A percentile compares a stretch with the other conserved stretches of the same genome.
Evolutionary conservation across 495 filamentous ascomycete species (phyloP).

Genomic region (Penicillium samsonianum): DNA sequence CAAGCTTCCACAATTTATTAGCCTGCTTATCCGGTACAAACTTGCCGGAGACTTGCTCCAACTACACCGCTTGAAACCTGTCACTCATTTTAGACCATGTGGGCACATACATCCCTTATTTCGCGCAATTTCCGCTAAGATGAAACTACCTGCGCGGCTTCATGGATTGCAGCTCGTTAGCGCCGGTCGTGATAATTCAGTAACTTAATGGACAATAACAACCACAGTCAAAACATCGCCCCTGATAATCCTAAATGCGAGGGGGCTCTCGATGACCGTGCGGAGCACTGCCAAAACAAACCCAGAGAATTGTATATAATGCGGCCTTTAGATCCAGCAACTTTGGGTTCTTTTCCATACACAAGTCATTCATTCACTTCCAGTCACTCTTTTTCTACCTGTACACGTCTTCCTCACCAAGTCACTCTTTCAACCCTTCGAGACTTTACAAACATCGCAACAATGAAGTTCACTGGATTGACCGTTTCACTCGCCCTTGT

Average conservation of each 20-base stretch:
- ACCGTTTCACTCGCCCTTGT: conserved; percentile 29
- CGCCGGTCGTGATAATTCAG: conserved; percentile 20
- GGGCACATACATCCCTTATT: conserved; percentile 16
- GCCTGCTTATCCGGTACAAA: not conserved
- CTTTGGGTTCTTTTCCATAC: conserved; percentile 7
- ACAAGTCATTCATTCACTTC: conserved; percentile 28
- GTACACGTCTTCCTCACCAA: conserved; percentile 14
- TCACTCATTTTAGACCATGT: conserved; percentile 12
- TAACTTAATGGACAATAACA: conserved; percentile 11
- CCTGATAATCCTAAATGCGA: conserved; percentile 17
- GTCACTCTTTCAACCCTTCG: conserved; percentile 28
- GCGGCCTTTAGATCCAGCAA: not conserved
- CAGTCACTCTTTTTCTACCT: conserved; percentile 27
- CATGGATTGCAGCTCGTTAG: conserved; percentile 5
- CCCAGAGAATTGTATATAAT: conserved; percentile 28
- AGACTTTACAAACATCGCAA: conserved; percentile 16
- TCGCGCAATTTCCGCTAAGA: not conserved
- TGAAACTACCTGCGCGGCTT: conserved; percentile 10
- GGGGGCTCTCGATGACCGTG: conserved; percentile 10
- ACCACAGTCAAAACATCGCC: conserved; percentile 14
- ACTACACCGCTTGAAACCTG: not conserved
- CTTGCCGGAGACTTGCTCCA: conserved; percentile 12
- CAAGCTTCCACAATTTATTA: not conserved
- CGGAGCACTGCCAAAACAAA: conserved; percentile 12
- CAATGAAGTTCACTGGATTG: conserved; percentile 49